Conservation (phyloP, 2,329 filamentous ascomycete species). For the Neofusicoccum kwambonambiense region DNA sequence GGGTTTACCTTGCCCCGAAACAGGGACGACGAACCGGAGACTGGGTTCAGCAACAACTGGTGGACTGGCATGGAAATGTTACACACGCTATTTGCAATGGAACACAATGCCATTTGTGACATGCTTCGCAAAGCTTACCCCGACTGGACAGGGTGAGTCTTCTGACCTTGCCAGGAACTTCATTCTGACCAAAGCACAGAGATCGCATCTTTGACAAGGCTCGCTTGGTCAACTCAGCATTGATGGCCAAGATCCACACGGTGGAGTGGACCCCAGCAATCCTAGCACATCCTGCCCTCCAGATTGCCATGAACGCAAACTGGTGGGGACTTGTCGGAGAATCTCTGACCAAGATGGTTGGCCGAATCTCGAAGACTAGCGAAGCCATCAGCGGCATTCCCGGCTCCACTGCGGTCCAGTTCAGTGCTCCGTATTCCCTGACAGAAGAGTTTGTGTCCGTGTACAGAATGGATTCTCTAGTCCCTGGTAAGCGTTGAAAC, state of each 20-base stretch:
- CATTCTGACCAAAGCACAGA: background rate
- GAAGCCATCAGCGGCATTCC: conserved; percentile 44
- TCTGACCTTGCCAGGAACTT: too few relatives aligned
- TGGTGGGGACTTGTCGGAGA: conserved; percentile 49
- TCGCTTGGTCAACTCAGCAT: conserved; percentile 45
- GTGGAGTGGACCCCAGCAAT: conserved; percentile 52
- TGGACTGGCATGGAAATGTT: conserved; percentile 49
- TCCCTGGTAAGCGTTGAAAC: conserved; percentile 25
- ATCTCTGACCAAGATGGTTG: conserved; percentile 41
- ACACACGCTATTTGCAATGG: conserved; percentile 48
- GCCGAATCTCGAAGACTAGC: conserved; percentile 40
- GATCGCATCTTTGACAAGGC: conserved; percentile 48
- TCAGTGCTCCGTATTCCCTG: conserved; percentile 41
- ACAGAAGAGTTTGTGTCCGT: conserved; percentile 49
- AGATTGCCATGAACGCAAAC: conserved; percentile 47
- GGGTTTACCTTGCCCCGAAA: conserved; percentile 42
- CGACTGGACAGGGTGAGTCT: conserved; percentile 28
- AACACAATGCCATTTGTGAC: conserved; percentile 49
- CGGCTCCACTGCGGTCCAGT: conserved; percentile 39
- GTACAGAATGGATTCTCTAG: conserved; percentile 45
- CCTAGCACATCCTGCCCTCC: conserved; percentile 43
- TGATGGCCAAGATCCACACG: conserved; percentile 53
- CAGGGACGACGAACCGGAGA: conserved; percentile 37
- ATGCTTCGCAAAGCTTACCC: conserved; percentile 37
- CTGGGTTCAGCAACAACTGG: conserved; percentile 48